Evolutionary conservation across 2,329 filamentous ascomycete genomes (phyloP).

Genomic region (Colletotrichum australisinense): DNA sequence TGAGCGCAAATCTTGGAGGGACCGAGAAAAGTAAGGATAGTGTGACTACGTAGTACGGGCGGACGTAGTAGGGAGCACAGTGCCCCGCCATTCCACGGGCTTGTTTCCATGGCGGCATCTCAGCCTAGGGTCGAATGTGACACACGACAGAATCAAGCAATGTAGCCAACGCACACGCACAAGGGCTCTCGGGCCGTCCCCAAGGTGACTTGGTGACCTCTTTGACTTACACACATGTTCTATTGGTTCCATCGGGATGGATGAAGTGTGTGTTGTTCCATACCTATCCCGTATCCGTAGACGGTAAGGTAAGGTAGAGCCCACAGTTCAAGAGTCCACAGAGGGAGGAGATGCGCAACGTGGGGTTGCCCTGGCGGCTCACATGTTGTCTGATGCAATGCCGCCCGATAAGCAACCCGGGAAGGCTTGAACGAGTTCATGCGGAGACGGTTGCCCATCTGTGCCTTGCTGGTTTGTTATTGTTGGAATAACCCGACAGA

Average conservation of each 20-base stretch:
- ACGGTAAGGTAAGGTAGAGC: too few relatives aligned
- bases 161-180: constrained; percentile 27
- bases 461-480: constrained; percentile 16
- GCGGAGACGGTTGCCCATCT: neutral
- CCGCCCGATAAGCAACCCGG: constrained; percentile 3
- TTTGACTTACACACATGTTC: neutral
- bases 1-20: neutral
- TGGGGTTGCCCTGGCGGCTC: constrained; percentile 30
- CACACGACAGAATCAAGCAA: constrained; percentile 16
- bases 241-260: neutral
- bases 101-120: constrained; percentile 22
- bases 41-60: neutral
- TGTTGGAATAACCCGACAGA: neutral
- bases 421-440: constrained; percentile 5
- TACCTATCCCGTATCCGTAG: neutral
- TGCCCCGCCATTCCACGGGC: constrained; percentile 17
- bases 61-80: neutral
- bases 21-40: neutral
- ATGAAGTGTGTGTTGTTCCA: neutral
- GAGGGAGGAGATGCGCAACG: constrained; percentile 4
- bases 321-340: neutral
- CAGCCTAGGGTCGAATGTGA: constrained; percentile 1
- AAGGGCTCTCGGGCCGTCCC: constrained; percentile 14
- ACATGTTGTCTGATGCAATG: constrained; percentile 6
- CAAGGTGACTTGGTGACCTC: constrained; percentile 2